Evolutionary conservation across 106 monocot species (phyloP).

Genomic region (Narthecium ossifragum): DNA sequence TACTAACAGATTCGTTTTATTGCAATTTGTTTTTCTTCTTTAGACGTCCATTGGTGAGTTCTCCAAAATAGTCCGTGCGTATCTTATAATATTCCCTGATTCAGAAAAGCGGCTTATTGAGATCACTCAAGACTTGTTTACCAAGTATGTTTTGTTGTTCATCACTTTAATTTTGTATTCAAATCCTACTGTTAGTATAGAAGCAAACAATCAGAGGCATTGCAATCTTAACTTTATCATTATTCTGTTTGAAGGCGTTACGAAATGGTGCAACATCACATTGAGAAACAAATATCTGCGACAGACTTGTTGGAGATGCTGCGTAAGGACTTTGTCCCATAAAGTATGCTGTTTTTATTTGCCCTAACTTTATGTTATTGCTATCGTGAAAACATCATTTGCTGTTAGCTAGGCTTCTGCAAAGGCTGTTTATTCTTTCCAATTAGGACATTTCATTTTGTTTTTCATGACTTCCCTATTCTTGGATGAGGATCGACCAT

Average conservation of each 20-base stretch:
- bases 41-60: constrained; percentile 76
- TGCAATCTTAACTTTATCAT: constrained; percentile 3
- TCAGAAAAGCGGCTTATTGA: constrained; percentile 76
- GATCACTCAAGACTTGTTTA: constrained; percentile 76
- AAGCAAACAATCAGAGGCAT: neutral
- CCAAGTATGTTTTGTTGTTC: constrained; percentile 36
- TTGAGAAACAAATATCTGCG: constrained; percentile 55
- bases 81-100: constrained; percentile 97
- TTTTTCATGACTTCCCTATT: too few species aligned
- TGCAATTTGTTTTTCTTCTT: neutral
- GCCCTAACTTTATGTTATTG: too few species aligned
- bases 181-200: too few species aligned
- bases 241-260: constrained; percentile 56
- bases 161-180: neutral
- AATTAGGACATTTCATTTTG: too few species aligned
- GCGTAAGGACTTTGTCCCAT: constrained; percentile 45
- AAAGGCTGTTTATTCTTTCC: too few species aligned
- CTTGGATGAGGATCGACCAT: too few species aligned
- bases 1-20: neutral
- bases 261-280: constrained; percentile 36
- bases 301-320: constrained; percentile 54
- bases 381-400: too few species aligned
- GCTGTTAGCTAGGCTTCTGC: too few species aligned
- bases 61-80: constrained; percentile 74
- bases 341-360: too few species aligned